These are phyloP conservation scores for Colletotrichum musicola DNA, from an alignment of 2,329 filamentous ascomycete genomes.

Conservation along the genomic window DNA sequence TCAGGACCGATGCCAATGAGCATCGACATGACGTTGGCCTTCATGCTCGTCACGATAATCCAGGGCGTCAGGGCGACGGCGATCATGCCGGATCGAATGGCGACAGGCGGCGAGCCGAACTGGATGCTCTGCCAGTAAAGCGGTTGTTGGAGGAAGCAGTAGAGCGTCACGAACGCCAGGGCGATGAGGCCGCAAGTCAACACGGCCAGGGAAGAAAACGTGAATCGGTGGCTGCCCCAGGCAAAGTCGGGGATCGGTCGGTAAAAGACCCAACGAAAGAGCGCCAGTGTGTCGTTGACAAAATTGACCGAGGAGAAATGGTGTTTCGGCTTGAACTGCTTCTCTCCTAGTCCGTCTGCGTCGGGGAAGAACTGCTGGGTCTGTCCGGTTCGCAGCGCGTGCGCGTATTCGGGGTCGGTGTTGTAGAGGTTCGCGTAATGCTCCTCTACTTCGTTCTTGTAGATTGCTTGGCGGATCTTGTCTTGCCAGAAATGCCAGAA, in stretches of 20 bases:
- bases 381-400: constrained; percentile 61
- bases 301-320: constrained; percentile 80
- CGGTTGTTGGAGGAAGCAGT: constrained; percentile 88
- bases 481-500: constrained; percentile 94
- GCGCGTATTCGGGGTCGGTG: constrained; percentile 61
- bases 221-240: constrained; percentile 76
- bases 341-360: constrained; percentile 67
- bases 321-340: constrained; percentile 73
- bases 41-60: constrained; percentile 91
- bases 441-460: constrained; percentile 83
- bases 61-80: constrained; percentile 92
- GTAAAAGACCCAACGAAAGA: constrained; percentile 91
- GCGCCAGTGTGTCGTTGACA: constrained; percentile 83
- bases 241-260: constrained; percentile 82
- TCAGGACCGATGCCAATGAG: constrained; percentile 94
- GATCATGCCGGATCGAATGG: constrained; percentile 91
- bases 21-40: constrained; percentile 86
- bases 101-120: constrained; percentile 88
- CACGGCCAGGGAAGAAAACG: constrained; percentile 84
- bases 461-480: constrained; percentile 89
- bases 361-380: constrained; percentile 82
- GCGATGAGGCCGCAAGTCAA: constrained; percentile 76
- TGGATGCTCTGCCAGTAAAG: constrained; percentile 90
- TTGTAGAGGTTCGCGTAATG: constrained; percentile 69
- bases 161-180: constrained; percentile 80